Evolutionary conservation across 495 filamentous ascomycete species (phyloP).

Genomic region (Neurospora sp.): DNA sequence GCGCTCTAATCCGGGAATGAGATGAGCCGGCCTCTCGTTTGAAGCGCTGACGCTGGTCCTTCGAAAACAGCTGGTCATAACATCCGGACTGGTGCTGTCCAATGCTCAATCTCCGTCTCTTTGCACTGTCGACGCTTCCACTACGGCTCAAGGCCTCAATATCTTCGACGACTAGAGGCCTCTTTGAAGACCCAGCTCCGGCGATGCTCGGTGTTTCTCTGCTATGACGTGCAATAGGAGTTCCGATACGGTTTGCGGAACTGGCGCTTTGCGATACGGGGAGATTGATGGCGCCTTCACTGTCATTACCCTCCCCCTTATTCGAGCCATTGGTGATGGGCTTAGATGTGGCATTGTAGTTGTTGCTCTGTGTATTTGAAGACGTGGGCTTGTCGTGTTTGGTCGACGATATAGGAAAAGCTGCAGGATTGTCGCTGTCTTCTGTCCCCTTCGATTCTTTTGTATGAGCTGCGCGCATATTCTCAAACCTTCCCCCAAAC

Average conservation of each 20-base stretch:
- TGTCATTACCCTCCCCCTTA: neutral
- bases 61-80: neutral
- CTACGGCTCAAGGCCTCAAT: neutral
- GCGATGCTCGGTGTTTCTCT: neutral
- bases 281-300: neutral
- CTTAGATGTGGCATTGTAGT: neutral
- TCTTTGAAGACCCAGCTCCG: neutral
- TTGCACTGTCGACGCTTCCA: neutral
- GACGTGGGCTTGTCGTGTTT: neutral
- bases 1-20: neutral
- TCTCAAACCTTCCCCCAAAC: neutral
- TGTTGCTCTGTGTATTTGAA: neutral
- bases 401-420: neutral
- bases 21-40: neutral
- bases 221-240: neutral
- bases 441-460: neutral
- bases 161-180: neutral
- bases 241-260: neutral
- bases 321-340: neutral
- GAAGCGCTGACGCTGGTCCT: neutral
- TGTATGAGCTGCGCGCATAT: neutral
- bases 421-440: neutral
- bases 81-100: neutral
- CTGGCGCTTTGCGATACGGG: neutral
- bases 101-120: neutral